Base-by-base conservation (phyloP, 352 stramenopile genomes). In the Plasmopara muralis region DNA sequence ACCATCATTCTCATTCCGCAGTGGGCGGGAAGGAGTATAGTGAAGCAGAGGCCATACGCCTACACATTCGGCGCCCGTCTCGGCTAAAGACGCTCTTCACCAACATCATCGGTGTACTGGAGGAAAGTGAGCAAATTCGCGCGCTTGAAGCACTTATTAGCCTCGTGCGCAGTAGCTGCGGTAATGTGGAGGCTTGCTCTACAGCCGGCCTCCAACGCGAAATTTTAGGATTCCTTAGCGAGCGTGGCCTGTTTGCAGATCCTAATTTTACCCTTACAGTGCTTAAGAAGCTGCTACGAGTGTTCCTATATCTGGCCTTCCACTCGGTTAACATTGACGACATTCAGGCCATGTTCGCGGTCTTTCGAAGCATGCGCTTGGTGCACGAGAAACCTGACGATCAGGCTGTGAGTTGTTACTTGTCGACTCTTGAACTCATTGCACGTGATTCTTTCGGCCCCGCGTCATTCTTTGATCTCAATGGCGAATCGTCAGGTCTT, bases 401-500 rank as follows among this genome's bases (percentile, higher is more conserved):
- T 55, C 58, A 74, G 18, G 66, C 77, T 5, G 70, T 93, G 50
- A 86, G 79, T 47, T 87, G 80, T 39, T 93, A 89, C 40, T 54
- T 93, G 46, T 77, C 82, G 15, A 88, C 82, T 33, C 68, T 93
- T 45, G 82, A 93, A 62, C 88, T 93, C 77, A 89, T 93, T 46
- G 82, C 82, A 33, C 73, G 82, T 28, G 81, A 89, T 44, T 88
- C 80, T 55, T 87, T 89, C 34, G 82, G 82, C 0, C 82, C 82
- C 6, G 72, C 77, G 18, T 87, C 75, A n/a, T 93, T 88, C 56
- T 89, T 93, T 42, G 82, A 93, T 39, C 60, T 93, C 2, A 90
- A 77, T 34, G 82, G 80, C 46, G 76, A 90, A 35, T 85, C 74
- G 37, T 93, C 82, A 14, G 82, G 82, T 0, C 64, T 93, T 1